Conservation (phyloP, 2,329 filamentous ascomycete species). For the Xenoacremonium recifei region DNA sequence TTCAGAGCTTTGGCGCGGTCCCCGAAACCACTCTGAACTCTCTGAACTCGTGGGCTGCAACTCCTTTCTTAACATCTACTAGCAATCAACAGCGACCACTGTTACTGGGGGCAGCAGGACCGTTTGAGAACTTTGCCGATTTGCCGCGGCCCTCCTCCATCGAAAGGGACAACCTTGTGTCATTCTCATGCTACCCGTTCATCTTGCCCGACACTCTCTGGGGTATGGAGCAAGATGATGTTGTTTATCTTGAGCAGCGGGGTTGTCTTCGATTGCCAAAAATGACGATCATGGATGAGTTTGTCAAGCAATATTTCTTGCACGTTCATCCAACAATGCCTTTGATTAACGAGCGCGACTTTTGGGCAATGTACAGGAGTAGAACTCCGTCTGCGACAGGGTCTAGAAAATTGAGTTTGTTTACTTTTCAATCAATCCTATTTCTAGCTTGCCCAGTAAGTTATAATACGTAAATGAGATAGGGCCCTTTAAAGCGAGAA, state of each 20-base stretch:
- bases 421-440: not conserved
- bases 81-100: too few relatives aligned
- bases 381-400: not conserved
- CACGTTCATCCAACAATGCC: not conserved
- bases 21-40: not conserved
- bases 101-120: too few relatives aligned
- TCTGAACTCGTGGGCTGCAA: not conserved
- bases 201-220: not conserved
- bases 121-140: not conserved
- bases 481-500: too few relatives aligned
- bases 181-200: slow-evolving; percentile 6
- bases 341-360: not conserved
- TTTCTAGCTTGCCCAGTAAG: not conserved
- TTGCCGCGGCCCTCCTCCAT: slow-evolving; percentile 1
- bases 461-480: too few relatives aligned
- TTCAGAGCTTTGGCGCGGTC: not conserved
- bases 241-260: slow-evolving; percentile 1
- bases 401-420: not conserved
- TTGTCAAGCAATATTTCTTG: not conserved
- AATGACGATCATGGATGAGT: not conserved
- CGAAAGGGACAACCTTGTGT: not conserved
- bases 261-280: slow-evolving; percentile 17
- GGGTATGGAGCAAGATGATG: not conserved
- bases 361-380: not conserved
- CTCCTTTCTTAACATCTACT: not conserved